Evolutionary conservation across 2,329 filamentous ascomycete genomes (phyloP), one percentile per base, ranked within the genome.

Genomic region (Botrytis squamosa): DNA sequence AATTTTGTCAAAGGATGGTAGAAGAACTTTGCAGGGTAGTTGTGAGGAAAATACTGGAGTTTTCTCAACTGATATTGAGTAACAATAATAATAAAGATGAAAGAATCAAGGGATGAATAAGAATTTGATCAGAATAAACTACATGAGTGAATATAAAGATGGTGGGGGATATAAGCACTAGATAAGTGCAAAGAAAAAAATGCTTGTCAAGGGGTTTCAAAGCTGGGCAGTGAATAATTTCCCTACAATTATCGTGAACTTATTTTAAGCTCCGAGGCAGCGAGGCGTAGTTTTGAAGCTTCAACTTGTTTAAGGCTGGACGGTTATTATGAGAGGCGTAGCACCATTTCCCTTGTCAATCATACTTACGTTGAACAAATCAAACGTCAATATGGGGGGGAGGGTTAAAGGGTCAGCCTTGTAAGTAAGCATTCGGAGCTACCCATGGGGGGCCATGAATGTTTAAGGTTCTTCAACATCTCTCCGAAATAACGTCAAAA

Each of bases 251-350:
- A 62, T 49, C 4, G 20, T 42, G 33, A 44, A 38, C 57, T 64
- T 40, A 71, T 49, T 52, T 63, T 64, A 71, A 49, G 59, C 59
- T 66, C 60, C 40, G 9, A 49, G 59, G 65, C 65, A 33, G n/a
- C 40, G 22, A 49, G 70, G 46, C 46, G 46, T 55, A 55, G 25
- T 36, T 40, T 42, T 52, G 46, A 66, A 66, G 60, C 44, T 55
- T 64, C 44, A 65, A 36, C 46, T 57, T 36, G 9, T 64, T n/a
- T 40, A 46, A 38, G 60, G 46, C 60, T 33, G 60, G 10, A 22
- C 18, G 44, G 42, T 57, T 8, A 42, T 42, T 52, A 42, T 25
- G 46, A 44, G 44, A 55, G 69, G 69, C 69, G 18, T 65, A 71
- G 42, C 69, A 52, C 42, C 49, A 55, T 18, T 57, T n/a, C 49